These are phyloP conservation scores for Pistacia integerrima DNA, from an alignment of 345 rosid genomes.

Conservation along the genomic window DNA sequence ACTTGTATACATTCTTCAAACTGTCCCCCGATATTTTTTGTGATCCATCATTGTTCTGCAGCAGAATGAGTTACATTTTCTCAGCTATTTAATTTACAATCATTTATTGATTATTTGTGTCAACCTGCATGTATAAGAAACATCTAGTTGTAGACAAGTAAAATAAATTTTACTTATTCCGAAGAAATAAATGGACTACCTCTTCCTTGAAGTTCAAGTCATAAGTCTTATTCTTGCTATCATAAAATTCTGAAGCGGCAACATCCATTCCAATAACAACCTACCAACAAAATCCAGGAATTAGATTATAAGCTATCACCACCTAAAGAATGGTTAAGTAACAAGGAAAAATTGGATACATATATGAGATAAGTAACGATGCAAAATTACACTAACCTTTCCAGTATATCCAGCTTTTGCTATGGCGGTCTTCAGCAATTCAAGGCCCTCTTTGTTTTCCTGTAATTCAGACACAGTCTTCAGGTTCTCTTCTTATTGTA, in stretches of 20 bases:
- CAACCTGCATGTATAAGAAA: background rate
- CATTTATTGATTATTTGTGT: background rate
- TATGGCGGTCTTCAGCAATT: constrained; percentile 69
- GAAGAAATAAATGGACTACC: constrained; percentile 22
- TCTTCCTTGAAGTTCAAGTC: constrained; percentile 73
- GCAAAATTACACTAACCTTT: constrained; percentile 31
- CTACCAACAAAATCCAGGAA: constrained; percentile 28
- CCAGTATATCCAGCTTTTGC: constrained; percentile 70
- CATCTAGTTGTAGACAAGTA: background rate
- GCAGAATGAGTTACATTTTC: background rate
- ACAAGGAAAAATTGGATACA: background rate
- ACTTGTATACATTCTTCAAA: constrained; percentile 63
- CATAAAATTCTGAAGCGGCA: constrained; percentile 77
- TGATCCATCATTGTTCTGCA: constrained; percentile 65
- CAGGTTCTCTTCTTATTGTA: background rate
- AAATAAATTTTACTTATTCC: background rate
- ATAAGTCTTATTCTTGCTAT: constrained; percentile 46
- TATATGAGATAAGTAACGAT: background rate
- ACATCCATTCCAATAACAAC: constrained; percentile 79
- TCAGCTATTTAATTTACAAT: constrained; percentile 6
- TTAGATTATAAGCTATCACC: background rate
- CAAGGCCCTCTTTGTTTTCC: constrained; percentile 77
- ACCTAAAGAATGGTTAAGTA: background rate
- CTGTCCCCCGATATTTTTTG: constrained; percentile 64
- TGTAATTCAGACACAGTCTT: constrained; percentile 23